Conservation (phyloP, 108 stramenopile genomes). For the Halocafeteria seosinensis region DNA sequence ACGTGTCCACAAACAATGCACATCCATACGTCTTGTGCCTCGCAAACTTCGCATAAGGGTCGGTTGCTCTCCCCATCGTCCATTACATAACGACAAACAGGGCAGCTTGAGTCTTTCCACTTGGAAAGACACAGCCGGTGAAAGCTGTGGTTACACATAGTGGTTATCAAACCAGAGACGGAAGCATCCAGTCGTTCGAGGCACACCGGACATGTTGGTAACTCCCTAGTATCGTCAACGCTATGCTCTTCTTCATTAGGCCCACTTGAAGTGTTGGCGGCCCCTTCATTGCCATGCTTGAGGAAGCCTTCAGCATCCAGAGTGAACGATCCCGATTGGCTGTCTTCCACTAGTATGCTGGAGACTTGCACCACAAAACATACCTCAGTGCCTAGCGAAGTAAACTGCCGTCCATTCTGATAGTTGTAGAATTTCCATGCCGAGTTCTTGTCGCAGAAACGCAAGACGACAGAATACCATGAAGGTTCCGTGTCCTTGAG, state of each 20-base stretch:
- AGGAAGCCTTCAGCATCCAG: too few relatives aligned
- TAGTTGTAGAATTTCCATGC: slow-evolving; percentile 42
- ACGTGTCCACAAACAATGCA: slow-evolving; percentile 64
- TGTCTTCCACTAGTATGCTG: too few relatives aligned
- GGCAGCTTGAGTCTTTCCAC: slow-evolving; percentile 69
- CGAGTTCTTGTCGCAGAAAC: slow-evolving; percentile 32
- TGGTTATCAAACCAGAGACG: slow-evolving; percentile 44
- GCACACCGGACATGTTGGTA: slow-evolving; percentile 65
- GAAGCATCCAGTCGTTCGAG: slow-evolving; percentile 50
- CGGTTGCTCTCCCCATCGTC: slow-evolving; percentile 46
- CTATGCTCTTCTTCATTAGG: too few relatives aligned
- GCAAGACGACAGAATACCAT: slow-evolving; percentile 43
- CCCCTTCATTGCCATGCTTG: too few relatives aligned
- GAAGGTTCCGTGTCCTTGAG: not conserved
- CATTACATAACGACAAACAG: slow-evolving; percentile 76
- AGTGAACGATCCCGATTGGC: too few relatives aligned
- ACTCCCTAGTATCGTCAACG: too few relatives aligned
- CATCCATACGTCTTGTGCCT: slow-evolving; percentile 55
- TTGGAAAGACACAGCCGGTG: slow-evolving; percentile 61
- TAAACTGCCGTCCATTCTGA: slow-evolving; percentile 48
- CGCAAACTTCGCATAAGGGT: slow-evolving; percentile 58
- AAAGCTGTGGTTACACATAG: slow-evolving; percentile 82
- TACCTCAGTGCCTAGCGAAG: slow-evolving; percentile 37
- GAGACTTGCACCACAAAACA: too few relatives aligned
- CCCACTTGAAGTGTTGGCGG: too few relatives aligned